These are phyloP conservation scores for Amoeboaphelidium occidentale DNA, from an alignment of 371 early-diverging fungal genomes.

Conservation along the genomic window DNA sequence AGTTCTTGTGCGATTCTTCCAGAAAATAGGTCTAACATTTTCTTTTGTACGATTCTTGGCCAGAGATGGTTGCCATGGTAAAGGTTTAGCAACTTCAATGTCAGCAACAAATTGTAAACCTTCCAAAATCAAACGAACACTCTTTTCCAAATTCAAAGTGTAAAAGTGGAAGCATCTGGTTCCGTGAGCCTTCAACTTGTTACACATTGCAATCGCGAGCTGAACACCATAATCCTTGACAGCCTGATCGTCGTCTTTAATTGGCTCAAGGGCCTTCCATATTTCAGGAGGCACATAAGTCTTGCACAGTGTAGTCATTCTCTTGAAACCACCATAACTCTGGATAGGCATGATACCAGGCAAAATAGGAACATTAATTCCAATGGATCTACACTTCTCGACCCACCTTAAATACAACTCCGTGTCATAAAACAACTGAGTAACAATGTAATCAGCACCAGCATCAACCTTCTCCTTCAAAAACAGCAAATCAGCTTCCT, in stretches of 20 bases:
- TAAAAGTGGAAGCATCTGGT: conserved; percentile 50
- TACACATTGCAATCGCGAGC: conserved; percentile 53
- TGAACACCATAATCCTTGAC: conserved; percentile 79
- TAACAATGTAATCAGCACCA: conserved; percentile 74
- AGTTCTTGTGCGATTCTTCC: conserved; percentile 76
- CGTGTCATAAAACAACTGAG: conserved; percentile 80
- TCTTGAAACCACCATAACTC: conserved; percentile 62
- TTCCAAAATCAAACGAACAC: conserved; percentile 58
- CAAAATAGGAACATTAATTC: conserved; percentile 60
- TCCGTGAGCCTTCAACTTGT: conserved; percentile 35
- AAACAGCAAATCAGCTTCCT: conserved; percentile 41
- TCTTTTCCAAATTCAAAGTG: conserved; percentile 71
- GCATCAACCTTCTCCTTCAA: conserved; percentile 71
- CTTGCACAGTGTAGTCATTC: conserved; percentile 63
- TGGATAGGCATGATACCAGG: conserved; percentile 91
- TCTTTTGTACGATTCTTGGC: conserved; percentile 65
- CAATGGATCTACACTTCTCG: conserved; percentile 34
- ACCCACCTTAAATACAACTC: conserved; percentile 58
- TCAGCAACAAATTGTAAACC: conserved; percentile 42
- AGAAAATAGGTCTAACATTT: conserved; percentile 88
- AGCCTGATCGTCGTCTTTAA: conserved; percentile 86
- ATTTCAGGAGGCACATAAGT: conserved; percentile 60
- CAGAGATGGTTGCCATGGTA: conserved; percentile 77
- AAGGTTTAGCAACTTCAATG: conserved; percentile 45
- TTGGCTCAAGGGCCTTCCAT: conserved; percentile 55